Base-by-base conservation (phyloP, 2,329 filamentous ascomycete species). In the Colletotrichum sp. region DNA sequence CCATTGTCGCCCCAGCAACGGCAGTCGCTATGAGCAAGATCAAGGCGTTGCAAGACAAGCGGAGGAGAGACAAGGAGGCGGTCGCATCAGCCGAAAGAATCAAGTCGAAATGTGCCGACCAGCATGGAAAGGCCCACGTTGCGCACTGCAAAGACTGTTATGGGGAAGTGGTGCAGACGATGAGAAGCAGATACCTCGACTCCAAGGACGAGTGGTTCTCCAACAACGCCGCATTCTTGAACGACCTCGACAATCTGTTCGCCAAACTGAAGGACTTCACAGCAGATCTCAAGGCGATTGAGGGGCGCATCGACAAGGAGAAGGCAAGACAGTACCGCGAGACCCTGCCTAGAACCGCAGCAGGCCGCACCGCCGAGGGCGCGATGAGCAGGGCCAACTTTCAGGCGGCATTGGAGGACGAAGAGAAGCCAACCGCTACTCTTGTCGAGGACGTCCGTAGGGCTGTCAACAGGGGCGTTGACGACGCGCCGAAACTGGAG, bases 301-400 rank as follows among this genome's bases (percentile, higher is more conserved):
- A 91, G 78, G 84, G 85, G 26, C 86, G 87, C 75, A 87, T 92
- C 78, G 83, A 84, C 12, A 86, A 86, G 32, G 89, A 91, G 80
- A 90, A 90, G 79, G 85, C 86, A 75, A 85, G 86, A 13, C 92
- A 90, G 89, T 90, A 90, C 73, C 86, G 87, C 71, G 87, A 72
- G n/a, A 26, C 77, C 26, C 66, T 78, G 80, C 71, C 82, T 78
- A 72, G 58, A 18, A 71, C 77, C n/a, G 48, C 64, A 12, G 69
- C 67, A 26, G 72, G 72, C 8, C 63, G 60, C 26, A 57, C 67
- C 43, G 67, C 75, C 21, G 77, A 75, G 57, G 28, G 55, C n/a
- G 52, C 61, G n/a, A 77, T 78, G 63, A 72, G 77, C n/a, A 68
- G 63, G 30, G 48, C 24, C 24, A 71, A 61, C 28, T 74, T 71